Percentiles rank a stretch among this genome's conserved stretches.
Conservation (phyloP, 2,329 filamentous ascomycete species). For the Purpureocillium takamizusanense region DNA sequence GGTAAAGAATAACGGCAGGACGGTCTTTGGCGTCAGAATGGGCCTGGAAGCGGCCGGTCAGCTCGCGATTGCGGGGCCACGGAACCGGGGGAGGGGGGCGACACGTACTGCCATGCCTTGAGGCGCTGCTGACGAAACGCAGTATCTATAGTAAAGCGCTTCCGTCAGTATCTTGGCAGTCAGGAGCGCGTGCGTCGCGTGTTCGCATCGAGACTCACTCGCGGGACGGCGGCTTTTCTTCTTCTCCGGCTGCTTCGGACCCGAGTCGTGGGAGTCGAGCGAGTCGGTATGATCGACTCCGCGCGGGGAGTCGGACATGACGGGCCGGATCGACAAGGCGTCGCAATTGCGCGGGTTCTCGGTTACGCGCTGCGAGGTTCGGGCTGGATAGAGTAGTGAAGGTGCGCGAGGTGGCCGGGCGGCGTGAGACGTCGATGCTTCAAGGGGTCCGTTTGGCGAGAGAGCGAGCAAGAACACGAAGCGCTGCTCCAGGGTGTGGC, state of each 20-base stretch:
- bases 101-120: constrained; percentile 93
- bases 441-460: constrained; percentile 1
- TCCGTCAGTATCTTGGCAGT: too few relatives aligned
- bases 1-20: constrained; percentile 81
- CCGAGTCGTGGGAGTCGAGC: constrained; percentile 44
- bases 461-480: not conserved
- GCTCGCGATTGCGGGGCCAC: not conserved
- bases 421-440: constrained; percentile 1
- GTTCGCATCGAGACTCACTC: constrained; percentile 45
- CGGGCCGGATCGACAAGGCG: constrained; percentile 13
- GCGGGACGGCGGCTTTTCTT: constrained; percentile 86
- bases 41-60: constrained; percentile 46
- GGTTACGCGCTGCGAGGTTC: not conserved
- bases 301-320: constrained; percentile 39
- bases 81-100: not conserved
- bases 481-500: constrained; percentile 1
- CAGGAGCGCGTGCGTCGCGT: not conserved
- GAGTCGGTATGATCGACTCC: constrained; percentile 40
- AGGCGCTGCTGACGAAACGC: constrained; percentile 94
- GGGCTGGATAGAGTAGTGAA: too few relatives aligned
- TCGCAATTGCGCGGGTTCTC: constrained; percentile 3
- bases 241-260: constrained; percentile 55
- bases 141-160: constrained; percentile 80
- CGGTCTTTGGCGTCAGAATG: constrained; percentile 90
- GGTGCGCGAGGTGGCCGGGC: too few relatives aligned